Evolutionary conservation across 2,329 filamentous ascomycete species (phyloP).

Genomic region (Huntiella decipiens): DNA sequence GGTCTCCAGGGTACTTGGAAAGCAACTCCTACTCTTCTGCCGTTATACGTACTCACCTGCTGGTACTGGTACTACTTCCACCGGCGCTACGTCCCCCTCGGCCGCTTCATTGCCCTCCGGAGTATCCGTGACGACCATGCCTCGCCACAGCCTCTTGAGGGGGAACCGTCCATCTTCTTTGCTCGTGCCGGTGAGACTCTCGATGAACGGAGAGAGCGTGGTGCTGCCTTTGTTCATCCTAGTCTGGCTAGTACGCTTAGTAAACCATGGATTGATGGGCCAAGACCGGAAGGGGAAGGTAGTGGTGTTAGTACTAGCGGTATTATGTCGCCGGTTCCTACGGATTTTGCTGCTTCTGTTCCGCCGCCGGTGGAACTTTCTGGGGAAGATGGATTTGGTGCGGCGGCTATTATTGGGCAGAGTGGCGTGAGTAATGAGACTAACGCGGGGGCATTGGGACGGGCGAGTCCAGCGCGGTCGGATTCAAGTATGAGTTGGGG

Average conservation of each 20-base stretch:
- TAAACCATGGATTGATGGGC: conserved; percentile 46
- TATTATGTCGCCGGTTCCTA: neutral
- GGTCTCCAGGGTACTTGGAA: conserved; percentile 56
- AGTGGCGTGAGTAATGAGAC: too few species aligned
- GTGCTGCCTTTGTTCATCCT: conserved; percentile 55
- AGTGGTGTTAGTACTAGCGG: neutral
- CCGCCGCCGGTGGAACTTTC: too few species aligned
- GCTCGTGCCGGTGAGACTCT: conserved; percentile 42
- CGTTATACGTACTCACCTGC: conserved; percentile 58
- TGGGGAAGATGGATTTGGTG: too few species aligned
- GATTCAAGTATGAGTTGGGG: conserved; percentile 28
- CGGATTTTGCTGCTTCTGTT: too few species aligned
- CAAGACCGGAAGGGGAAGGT: conserved; percentile 21
- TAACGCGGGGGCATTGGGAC: neutral
- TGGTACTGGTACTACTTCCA: conserved; percentile 81
- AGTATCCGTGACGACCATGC: conserved; percentile 44
- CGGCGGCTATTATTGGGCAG: too few species aligned
- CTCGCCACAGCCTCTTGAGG: neutral
- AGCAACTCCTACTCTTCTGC: conserved; percentile 52
- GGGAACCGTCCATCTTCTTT: conserved; percentile 21
- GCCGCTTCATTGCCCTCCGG: conserved; percentile 76
- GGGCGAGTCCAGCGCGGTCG: conserved; percentile 18
- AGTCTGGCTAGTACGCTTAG: conserved; percentile 51
- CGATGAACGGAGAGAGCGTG: conserved; percentile 54
- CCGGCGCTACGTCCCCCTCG: conserved; percentile 68